A percentile compares a stretch with the other conserved stretches of the same genome.
Evolutionary conservation across 106 monocot genomes (phyloP).

Genomic region (Dendrobium nobile): DNA sequence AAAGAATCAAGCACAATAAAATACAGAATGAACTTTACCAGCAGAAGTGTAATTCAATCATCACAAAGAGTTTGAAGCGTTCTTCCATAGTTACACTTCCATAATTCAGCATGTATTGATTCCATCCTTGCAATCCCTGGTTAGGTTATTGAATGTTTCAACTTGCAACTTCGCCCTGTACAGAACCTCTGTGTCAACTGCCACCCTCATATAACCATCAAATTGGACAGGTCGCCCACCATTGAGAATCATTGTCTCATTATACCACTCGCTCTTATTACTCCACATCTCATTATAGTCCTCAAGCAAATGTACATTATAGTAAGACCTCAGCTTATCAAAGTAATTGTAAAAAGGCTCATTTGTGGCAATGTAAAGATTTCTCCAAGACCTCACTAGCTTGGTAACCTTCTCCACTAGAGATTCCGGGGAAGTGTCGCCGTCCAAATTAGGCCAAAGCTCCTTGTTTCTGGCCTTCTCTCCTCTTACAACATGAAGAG

Average conservation of each 20-base stretch:
- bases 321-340: conserved; percentile 73
- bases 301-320: conserved; percentile 62
- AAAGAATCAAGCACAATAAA: conserved; percentile 8
- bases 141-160: conserved; percentile 85
- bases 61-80: conserved; percentile 6
- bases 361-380: conserved; percentile 83
- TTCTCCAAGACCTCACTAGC: conserved; percentile 65
- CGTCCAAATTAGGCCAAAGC: conserved; percentile 76
- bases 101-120: conserved; percentile 50
- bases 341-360: conserved; percentile 73
- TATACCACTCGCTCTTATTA: conserved; percentile 80
- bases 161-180: conserved; percentile 76
- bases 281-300: conserved; percentile 84
- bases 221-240: conserved; percentile 73
- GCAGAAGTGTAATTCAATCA: not conserved
- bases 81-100: not conserved
- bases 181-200: conserved; percentile 87
- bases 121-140: conserved; percentile 85
- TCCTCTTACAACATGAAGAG: conserved; percentile 73
- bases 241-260: conserved; percentile 72
- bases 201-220: conserved; percentile 83
- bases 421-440: conserved; percentile 67
- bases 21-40: not conserved
- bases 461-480: conserved; percentile 69
- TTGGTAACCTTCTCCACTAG: conserved; percentile 42